These are phyloP conservation scores for Priceomyces fermenticarens DNA, from an alignment of 805 yeast genomes.

Conservation along the genomic window DNA sequence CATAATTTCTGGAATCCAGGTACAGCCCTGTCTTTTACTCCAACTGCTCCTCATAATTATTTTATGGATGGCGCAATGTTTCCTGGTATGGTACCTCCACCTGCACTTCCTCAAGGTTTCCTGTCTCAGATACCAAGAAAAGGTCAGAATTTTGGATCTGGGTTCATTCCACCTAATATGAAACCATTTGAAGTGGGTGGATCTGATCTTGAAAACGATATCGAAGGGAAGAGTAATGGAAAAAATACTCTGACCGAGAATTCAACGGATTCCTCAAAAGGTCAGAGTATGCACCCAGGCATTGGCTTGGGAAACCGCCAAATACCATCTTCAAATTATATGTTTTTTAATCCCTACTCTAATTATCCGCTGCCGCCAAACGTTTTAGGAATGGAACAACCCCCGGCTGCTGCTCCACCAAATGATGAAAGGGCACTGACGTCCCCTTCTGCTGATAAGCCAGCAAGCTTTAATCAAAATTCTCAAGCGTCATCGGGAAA, in stretches of 20 bases:
- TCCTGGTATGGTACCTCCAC: slow-evolving; percentile 18
- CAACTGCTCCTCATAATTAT: slow-evolving; percentile 28
- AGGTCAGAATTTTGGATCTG: slow-evolving; percentile 31
- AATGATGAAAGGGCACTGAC: background rate
- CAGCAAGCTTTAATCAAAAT: slow-evolving; percentile 1
- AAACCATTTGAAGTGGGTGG: too few relatives aligned
- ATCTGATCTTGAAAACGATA: slow-evolving; percentile 10
- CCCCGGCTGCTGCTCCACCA: slow-evolving; percentile 14
- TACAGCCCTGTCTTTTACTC: slow-evolving; percentile 57
- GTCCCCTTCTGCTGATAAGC: slow-evolving; percentile 5
- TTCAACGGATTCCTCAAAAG: background rate
- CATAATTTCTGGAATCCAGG: slow-evolving; percentile 66
- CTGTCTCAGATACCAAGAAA: slow-evolving; percentile 29
- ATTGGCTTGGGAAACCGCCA: slow-evolving; percentile 38
- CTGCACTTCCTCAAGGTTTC: slow-evolving; percentile 18
- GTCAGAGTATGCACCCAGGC: slow-evolving; percentile 12
- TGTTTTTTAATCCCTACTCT: slow-evolving; percentile 50
- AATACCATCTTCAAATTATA: slow-evolving; percentile 34
- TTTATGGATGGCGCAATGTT: slow-evolving; percentile 22
- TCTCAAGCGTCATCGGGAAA: slow-evolving; percentile 5
- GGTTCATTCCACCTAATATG: slow-evolving; percentile 26
- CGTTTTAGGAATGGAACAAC: slow-evolving; percentile 8
- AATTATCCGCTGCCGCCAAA: slow-evolving; percentile 29
- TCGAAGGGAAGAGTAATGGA: slow-evolving; percentile 3
- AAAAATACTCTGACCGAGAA: background rate